These are phyloP conservation scores for Fusarium sp. DNA, from an alignment of 2,329 filamentous ascomycete species.

Conservation along the genomic window DNA sequence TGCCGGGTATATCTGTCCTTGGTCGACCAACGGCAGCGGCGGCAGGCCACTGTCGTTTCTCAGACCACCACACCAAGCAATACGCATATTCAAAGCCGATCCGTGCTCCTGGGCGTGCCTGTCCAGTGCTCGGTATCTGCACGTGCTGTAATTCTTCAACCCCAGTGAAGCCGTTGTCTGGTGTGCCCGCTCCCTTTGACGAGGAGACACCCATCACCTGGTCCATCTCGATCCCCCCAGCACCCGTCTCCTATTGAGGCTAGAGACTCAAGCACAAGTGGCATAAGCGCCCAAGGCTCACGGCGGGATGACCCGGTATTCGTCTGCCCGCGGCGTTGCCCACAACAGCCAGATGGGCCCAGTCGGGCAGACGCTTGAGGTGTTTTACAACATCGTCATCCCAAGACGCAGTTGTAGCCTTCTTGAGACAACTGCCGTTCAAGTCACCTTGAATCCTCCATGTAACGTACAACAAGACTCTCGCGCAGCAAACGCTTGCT, in stretches of 20 bases:
- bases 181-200: conserved; percentile 14
- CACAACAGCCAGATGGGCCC: neutral
- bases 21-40: neutral
- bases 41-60: neutral
- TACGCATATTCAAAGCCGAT: conserved; percentile 8
- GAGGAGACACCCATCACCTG: conserved; percentile 3
- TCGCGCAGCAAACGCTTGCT: neutral
- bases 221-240: conserved; percentile 28
- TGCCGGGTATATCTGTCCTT: conserved; percentile 17
- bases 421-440: conserved; percentile 12
- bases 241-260: conserved; percentile 17
- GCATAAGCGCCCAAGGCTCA: conserved; percentile 17
- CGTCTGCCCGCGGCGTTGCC: conserved; percentile 7
- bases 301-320: neutral
- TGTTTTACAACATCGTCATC: conserved; percentile 21
- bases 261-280: conserved; percentile 24
- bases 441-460: neutral
- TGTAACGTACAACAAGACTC: conserved; percentile 14
- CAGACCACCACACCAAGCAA: conserved; percentile 18
- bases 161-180: conserved; percentile 14
- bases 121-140: conserved; percentile 18
- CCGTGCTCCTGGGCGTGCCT: conserved; percentile 15
- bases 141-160: conserved; percentile 22
- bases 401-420: conserved; percentile 6
- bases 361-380: conserved; percentile 1